Evolutionary conservation across 2,329 filamentous ascomycete species (phyloP).

Genomic region (Fusarium praegraminearum): DNA sequence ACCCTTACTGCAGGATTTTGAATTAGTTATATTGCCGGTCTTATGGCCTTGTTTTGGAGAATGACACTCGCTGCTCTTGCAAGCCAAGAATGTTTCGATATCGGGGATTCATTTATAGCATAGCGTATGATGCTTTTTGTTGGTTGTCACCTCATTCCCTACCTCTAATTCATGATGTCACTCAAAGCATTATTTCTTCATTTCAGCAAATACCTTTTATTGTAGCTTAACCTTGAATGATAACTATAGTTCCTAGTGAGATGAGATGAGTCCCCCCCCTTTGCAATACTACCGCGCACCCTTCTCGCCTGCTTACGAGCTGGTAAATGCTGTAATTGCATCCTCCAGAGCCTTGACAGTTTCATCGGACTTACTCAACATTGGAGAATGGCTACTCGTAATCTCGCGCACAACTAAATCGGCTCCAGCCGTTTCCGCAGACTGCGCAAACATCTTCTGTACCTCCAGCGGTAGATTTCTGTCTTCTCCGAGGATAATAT

Average conservation of each 20-base stretch:
- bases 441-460: constrained; percentile 55
- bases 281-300: background rate
- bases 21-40: background rate
- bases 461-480: constrained; percentile 53
- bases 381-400: constrained; percentile 61
- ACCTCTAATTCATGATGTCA: background rate
- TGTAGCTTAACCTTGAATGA: background rate
- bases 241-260: background rate
- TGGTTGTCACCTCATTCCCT: background rate
- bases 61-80: background rate
- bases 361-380: constrained; percentile 60
- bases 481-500: constrained; percentile 59
- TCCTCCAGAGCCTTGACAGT: constrained; percentile 53
- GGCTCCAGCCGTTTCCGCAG: constrained; percentile 55
- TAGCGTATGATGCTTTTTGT: background rate
- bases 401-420: constrained; percentile 56
- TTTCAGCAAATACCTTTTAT: background rate
- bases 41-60: background rate
- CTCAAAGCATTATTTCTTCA: background rate
- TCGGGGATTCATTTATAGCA: background rate
- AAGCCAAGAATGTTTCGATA: background rate
- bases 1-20: background rate
- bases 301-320: rapidly evolving
- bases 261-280: rapidly evolving
- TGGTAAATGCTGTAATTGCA: constrained; percentile 37